Evolutionary conservation across 345 rosid species (phyloP).

Genomic region (Salix brachista): DNA sequence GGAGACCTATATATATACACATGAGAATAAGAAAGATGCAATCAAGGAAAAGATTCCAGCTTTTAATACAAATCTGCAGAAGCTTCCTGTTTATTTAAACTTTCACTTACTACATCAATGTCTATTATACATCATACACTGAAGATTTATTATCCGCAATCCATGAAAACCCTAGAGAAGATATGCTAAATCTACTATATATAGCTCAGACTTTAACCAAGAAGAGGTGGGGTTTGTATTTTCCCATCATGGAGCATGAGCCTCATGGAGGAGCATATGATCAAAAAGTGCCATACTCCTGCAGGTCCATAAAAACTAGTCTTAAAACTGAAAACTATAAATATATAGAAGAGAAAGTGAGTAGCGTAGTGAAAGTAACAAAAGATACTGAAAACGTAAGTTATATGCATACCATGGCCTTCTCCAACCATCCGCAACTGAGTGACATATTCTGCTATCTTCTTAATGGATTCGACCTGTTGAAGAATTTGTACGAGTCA

Average conservation of each 20-base stretch:
- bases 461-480: no score
- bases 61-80: no score
- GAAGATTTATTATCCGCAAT: no score
- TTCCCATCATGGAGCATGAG: slow-evolving; percentile 4
- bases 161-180: background rate
- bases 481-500: no score
- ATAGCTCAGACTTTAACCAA: background rate
- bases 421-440: slow-evolving; percentile 82
- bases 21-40: no score
- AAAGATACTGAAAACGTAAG: background rate
- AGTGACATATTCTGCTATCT: slow-evolving; percentile 10
- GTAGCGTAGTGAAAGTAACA: background rate
- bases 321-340: background rate
- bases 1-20: no score
- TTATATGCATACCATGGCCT: slow-evolving; percentile 65
- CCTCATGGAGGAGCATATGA: slow-evolving; percentile 67
- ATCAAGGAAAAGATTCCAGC: no score
- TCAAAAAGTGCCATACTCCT: slow-evolving; percentile 92
- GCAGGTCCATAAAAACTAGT: slow-evolving; percentile 11
- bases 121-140: background rate
- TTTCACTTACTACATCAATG: no score
- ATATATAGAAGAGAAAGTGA: background rate
- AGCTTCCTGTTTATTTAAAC: no score
- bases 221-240: background rate
- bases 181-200: background rate